Base-by-base conservation (phyloP, 2,329 filamentous ascomycete species). In the Hymenoscyphus salicellus region DNA sequence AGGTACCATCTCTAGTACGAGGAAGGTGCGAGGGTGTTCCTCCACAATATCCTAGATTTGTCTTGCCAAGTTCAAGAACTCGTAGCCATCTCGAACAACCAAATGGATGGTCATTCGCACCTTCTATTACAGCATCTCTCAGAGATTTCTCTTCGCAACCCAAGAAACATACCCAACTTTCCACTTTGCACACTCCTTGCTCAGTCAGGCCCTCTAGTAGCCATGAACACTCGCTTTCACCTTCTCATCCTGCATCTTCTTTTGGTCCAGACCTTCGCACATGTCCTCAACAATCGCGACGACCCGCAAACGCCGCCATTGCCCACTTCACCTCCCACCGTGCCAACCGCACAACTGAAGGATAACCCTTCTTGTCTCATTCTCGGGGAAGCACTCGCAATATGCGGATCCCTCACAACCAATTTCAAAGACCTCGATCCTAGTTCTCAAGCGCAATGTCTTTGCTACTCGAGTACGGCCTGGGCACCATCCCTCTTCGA, bases 401-500 rank as follows among this genome's bases (percentile, higher is more conserved):
- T 68, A 33, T 73, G 72, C 67, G 62, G 60, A 20, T 69, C 64
- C 6, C 63, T 72, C 14, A 72, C 65, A 2, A 66, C 68, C 7
- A 63, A 63, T 14, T 73, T 73, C 62, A 68, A 68, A 32, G 60
- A 62, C 2, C 64, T 73, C 0, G 61, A 61, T 10, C 66, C 69
- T 7, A 59, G 69, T 10, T 55, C 61, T 17, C 72, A 73, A 63
- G 72, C 72, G 17, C 60, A 65, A 33, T 73, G 72, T 64, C 69
- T 73, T n/a, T 74, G 72, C 56, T 74, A 74, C 56, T 70, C 68
- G 1, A 65, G 64, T 6, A 68, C 66, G 1, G 23, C 57, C 1
- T 74, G 72, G 72, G 59, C 49, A 4, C 72, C 72, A 0, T 57
- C 59, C 5, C 30, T 70, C 7, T 71, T 74, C 58, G 72, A 74